Evolutionary conservation across 306 rosid genomes (phyloP).

Genomic region (Cucurbita maxima): DNA sequence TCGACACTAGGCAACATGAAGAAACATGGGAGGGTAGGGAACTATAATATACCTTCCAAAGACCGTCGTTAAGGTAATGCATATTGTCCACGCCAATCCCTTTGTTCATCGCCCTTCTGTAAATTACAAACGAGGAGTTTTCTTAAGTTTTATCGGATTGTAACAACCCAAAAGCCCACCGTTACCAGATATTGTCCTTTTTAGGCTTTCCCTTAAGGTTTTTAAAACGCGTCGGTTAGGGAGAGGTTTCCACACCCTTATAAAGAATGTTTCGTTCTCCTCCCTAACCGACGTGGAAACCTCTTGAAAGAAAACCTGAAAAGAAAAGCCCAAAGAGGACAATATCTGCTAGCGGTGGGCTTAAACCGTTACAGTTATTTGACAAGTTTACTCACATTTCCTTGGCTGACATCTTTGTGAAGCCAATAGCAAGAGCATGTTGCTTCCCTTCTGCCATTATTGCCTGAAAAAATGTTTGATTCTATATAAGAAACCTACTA

Average conservation of each 20-base stretch:
- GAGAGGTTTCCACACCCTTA: too few relatives aligned
- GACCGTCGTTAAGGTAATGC: conserved; percentile 98
- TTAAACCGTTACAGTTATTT: too few relatives aligned
- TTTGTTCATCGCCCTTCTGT: conserved; percentile 78
- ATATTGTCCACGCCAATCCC: conserved; percentile 96
- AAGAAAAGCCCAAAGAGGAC: too few relatives aligned
- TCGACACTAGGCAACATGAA: not conserved
- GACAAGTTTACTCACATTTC: conserved; percentile 52
- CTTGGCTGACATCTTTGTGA: conserved; percentile 94
- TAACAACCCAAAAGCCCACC: too few relatives aligned
- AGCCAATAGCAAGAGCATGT: conserved; percentile 97
- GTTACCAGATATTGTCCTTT: too few relatives aligned
- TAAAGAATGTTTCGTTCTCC: too few relatives aligned
- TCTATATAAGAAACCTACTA: conserved; percentile 8
- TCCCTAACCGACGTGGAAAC: too few relatives aligned
- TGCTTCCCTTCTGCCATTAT: conserved; percentile 99
- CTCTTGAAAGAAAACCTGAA: too few relatives aligned
- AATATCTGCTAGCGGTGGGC: not conserved
- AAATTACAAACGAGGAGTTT: not conserved
- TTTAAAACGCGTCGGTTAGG: too few relatives aligned
- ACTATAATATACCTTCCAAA: conserved; percentile 71
- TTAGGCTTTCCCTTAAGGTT: too few relatives aligned
- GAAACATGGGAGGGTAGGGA: not conserved
- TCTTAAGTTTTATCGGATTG: not conserved
- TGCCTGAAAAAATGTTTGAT: conserved; percentile 44